These are phyloP conservation scores for Hygrocybe coccinea DNA, from an alignment of 768 basidiomycete species.

Conservation along the genomic window DNA sequence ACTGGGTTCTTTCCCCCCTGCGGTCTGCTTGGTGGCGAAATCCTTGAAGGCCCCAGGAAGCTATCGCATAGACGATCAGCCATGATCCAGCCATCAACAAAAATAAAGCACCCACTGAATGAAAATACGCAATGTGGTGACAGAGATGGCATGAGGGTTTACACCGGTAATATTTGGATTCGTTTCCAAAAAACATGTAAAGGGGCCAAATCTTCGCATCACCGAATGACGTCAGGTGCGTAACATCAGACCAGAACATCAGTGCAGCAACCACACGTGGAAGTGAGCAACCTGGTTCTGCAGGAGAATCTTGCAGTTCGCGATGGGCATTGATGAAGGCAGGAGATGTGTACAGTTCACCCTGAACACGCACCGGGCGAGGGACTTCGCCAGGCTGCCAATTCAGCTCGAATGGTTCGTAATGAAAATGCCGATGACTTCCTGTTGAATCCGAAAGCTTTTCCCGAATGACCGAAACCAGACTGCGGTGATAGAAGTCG, in stretches of 20 bases:
- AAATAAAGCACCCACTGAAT: constrained; percentile 19
- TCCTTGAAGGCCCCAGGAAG: constrained; percentile 28
- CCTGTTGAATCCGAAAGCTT: constrained; percentile 9
- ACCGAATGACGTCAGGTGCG: constrained; percentile 34
- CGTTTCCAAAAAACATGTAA: constrained; percentile 35
- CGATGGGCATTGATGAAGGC: neutral
- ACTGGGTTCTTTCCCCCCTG: constrained; percentile 7
- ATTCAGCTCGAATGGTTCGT: constrained; percentile 10
- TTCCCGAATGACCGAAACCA: constrained; percentile 13
- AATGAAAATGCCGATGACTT: constrained; percentile 11
- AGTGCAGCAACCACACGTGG: neutral
- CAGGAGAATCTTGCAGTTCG: constrained; percentile 6
- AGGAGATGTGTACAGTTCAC: neutral
- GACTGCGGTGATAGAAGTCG: constrained; percentile 11
- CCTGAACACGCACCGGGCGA: neutral
- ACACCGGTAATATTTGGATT: constrained; percentile 33
- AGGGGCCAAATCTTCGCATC: constrained; percentile 36
- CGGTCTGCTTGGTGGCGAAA: constrained; percentile 8
- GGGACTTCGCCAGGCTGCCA: constrained; percentile 7
- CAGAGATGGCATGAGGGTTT: constrained; percentile 26
- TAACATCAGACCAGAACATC: constrained; percentile 26
- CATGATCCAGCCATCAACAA: neutral
- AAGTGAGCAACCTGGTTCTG: neutral
- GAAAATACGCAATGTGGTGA: constrained; percentile 40
- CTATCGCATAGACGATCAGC: constrained; percentile 13